Base-by-base conservation (phyloP, 2,329 filamentous ascomycete species). In the Rhynchosporium graminicola region DNA sequence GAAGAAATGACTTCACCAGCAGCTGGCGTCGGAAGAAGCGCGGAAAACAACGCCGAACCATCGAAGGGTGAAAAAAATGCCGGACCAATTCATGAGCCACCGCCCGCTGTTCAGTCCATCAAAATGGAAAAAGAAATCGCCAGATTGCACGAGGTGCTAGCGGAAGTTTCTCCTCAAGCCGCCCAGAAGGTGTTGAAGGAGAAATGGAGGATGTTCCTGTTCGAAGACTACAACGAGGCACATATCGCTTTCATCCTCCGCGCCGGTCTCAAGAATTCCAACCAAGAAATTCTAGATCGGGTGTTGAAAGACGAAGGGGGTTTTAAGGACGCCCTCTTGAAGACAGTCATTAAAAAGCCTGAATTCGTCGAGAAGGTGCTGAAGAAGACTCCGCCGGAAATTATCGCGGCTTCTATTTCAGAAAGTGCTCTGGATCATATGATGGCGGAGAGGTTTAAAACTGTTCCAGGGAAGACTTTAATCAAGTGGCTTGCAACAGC, bases 171-270 rank as follows among this genome's bases (percentile, higher is more conserved):
- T 20, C 42, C 60, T 8, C 38, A 68, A 38, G 70, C 67, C n/a
- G 63, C 65, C 1, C 67, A 71, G 47, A 60, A 57, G 36, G 61
- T 69, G 46, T 51, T 70, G 26, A 62, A 64, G 29, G 63, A 70
- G 26, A 47, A 67, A 4, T 71, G 67, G 68, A 60, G 65, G 42
- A 51, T 45, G 26, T 69, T 70, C 28, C 48, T 73, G 3, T 73
- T 72, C 43, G 61, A 63, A 4, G 59, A 45, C 8, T 61, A 65
- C 13, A 62, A 67, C 28, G 64, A 70, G 31, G 60, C 63, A 4
- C 70, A 73, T 58, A 57, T 72, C 9, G 62, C 66, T 10, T 73
- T 69, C 50, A 57, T 73, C 9, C 52, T 72, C 4, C 64, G 70
- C 20, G 69, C 69, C 29, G 65, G 68, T 9, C 54, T 74, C 5